phyloP scores from a whole-genome alignment of 2,329 filamentous ascomycete species.

The Talaromyces sp. region DNA sequence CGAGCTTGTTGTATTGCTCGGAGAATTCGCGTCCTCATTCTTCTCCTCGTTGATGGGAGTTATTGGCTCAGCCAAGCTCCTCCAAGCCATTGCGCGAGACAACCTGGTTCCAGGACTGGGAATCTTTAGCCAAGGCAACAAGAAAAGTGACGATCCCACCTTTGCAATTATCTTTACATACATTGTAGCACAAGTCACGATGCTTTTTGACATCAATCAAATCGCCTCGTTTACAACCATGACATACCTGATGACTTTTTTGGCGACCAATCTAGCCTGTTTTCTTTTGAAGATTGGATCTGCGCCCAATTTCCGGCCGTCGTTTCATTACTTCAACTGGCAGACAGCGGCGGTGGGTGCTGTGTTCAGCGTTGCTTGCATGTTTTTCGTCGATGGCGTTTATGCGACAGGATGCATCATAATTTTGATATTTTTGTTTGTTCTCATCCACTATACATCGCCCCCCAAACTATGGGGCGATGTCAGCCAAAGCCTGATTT shows the following conservation, averaged over 20 bases:
- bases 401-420: slow-evolving; percentile 72
- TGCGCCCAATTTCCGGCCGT: slow-evolving; percentile 81
- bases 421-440: slow-evolving; percentile 69
- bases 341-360: slow-evolving; percentile 72
- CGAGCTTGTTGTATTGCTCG: slow-evolving; percentile 65
- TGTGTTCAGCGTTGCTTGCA: slow-evolving; percentile 69
- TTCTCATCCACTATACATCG: slow-evolving; percentile 78
- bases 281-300: slow-evolving; percentile 82
- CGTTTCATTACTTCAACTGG: slow-evolving; percentile 86
- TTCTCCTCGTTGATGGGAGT: slow-evolving; percentile 87
- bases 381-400: slow-evolving; percentile 85
- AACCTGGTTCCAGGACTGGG: slow-evolving; percentile 70
- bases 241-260: slow-evolving; percentile 88
- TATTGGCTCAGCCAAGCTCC: slow-evolving; percentile 75
- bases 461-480: slow-evolving; percentile 87
- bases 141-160: slow-evolving; percentile 66
- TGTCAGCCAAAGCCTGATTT: slow-evolving; percentile 83
- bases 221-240: slow-evolving; percentile 88
- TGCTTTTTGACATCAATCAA: slow-evolving; percentile 78
- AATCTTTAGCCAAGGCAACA: slow-evolving; percentile 68
- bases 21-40: slow-evolving; percentile 75
- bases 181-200: slow-evolving; percentile 67
- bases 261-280: slow-evolving; percentile 82
- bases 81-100: slow-evolving; percentile 77
- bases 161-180: slow-evolving; percentile 73